Percentiles rank a stretch among this genome's conserved stretches.
Evolutionary conservation across 1,139 yeast species (phyloP).

Genomic region (Lodderomyces metapsilosis): DNA sequence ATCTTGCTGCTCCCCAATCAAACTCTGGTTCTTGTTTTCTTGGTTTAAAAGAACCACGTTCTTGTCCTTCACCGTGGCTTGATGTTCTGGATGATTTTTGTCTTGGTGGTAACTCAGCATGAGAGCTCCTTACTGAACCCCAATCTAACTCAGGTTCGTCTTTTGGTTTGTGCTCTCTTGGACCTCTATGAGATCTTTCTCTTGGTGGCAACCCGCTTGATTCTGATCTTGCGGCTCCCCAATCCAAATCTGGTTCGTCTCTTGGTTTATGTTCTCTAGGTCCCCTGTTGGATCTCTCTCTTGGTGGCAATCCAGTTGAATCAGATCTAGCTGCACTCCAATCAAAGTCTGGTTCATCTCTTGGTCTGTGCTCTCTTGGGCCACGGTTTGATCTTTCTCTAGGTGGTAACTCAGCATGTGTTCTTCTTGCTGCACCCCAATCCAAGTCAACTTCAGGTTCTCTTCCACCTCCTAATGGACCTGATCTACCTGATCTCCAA

Average conservation of each 20-base stretch:
- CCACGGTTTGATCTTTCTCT: slow-evolving; percentile 40
- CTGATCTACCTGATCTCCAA: slow-evolving; percentile 34
- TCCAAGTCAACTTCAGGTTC: slow-evolving; percentile 48
- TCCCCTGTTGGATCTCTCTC: slow-evolving; percentile 28
- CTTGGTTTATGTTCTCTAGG: slow-evolving; percentile 33
- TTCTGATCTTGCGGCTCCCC: slow-evolving; percentile 35
- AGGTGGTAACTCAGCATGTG: slow-evolving; percentile 32
- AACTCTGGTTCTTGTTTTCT: slow-evolving; percentile 50
- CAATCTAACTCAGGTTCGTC: slow-evolving; percentile 62
- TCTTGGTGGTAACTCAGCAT: slow-evolving; percentile 36
- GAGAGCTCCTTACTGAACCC: slow-evolving; percentile 51
- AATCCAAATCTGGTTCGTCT: slow-evolving; percentile 46
- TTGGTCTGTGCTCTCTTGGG: slow-evolving; percentile 12
- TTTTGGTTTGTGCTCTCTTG: slow-evolving; percentile 28
- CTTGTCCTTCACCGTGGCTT: slow-evolving; percentile 18
- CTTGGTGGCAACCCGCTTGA: slow-evolving; percentile 37
- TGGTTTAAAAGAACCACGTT: slow-evolving; percentile 20
- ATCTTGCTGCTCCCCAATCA: slow-evolving; percentile 63
- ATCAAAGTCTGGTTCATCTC: slow-evolving; percentile 44
- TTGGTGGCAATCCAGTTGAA: slow-evolving; percentile 34
- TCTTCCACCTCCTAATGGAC: slow-evolving; percentile 24
- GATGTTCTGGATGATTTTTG: slow-evolving; percentile 26
- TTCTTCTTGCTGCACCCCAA: slow-evolving; percentile 50
- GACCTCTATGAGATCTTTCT: slow-evolving; percentile 23
- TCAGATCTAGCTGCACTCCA: slow-evolving; percentile 59